These are phyloP conservation scores for Hypoxylon crocopeplum DNA, from an alignment of 495 filamentous ascomycete species.

Conservation along the genomic window DNA sequence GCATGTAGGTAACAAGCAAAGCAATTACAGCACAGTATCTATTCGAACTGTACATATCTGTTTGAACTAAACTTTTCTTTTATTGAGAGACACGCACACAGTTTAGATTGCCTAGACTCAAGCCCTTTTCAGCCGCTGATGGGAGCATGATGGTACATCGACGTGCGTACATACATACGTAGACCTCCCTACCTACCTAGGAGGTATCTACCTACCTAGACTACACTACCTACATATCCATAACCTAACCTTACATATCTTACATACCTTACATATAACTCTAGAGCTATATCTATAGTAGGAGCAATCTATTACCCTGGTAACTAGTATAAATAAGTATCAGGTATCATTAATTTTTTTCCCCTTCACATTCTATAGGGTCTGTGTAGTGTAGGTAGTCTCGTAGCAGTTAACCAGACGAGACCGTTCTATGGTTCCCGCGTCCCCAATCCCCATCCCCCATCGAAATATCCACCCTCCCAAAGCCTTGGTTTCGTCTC, in stretches of 20 bases:
- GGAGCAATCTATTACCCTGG: too few relatives aligned
- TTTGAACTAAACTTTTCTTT: neutral
- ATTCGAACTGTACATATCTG: neutral
- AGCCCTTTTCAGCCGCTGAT: neutral
- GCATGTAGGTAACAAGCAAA: neutral
- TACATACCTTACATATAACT: neutral
- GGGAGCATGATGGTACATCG: neutral
- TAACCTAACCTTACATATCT: neutral
- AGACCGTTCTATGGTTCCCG: too few relatives aligned
- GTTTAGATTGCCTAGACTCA: neutral
- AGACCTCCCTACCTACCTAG: neutral
- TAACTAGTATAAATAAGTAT: too few relatives aligned
- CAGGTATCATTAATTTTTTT: too few relatives aligned
- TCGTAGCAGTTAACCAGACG: too few relatives aligned
- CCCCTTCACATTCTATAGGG: too few relatives aligned
- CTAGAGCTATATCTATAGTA: too few relatives aligned
- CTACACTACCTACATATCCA: neutral
- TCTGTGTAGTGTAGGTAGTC: too few relatives aligned
- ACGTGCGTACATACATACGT: neutral
- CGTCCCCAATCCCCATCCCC: too few relatives aligned
- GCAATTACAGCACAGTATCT: too few relatives aligned
- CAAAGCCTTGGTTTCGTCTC: constrained; percentile 26
- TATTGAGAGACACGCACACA: too few relatives aligned
- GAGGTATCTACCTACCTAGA: neutral
- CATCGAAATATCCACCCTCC: constrained; percentile 30